Conservation (phyloP, 2,329 filamentous ascomycete genomes). For the Sclerotinia glacialis region DNA sequence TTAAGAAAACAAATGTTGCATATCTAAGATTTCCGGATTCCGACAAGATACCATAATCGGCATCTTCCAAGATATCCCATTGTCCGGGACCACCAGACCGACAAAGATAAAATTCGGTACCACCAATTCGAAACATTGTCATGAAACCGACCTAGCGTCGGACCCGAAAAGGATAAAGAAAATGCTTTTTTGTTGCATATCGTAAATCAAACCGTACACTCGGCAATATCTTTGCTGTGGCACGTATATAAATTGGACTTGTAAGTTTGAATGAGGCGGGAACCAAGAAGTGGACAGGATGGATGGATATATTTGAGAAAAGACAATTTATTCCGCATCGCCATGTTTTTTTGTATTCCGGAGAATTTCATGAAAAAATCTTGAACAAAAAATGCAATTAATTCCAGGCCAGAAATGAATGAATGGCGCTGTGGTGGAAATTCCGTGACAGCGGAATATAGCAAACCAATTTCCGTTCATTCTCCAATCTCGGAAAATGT, state of each 20-base stretch:
- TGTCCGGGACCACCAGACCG: neutral
- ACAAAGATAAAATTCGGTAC: neutral
- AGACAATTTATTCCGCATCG: neutral
- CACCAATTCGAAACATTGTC: neutral
- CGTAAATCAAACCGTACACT: neutral
- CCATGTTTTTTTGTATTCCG: neutral
- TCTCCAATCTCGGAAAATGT: neutral
- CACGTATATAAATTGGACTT: neutral
- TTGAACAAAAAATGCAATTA: neutral
- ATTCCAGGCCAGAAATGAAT: neutral
- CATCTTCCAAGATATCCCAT: neutral
- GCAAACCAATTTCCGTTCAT: neutral
- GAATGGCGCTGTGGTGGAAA: neutral
- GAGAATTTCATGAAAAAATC: too few relatives aligned
- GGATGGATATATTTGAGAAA: neutral
- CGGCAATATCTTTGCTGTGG: neutral
- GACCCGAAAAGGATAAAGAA: neutral
- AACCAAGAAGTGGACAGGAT: neutral
- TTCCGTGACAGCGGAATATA: slow-evolving; percentile 4
- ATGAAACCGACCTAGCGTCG: neutral
- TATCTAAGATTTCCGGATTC: neutral
- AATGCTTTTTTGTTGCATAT: neutral
- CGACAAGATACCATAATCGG: neutral
- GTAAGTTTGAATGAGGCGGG: neutral
- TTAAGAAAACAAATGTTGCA: neutral